Base-by-base conservation (phyloP, 148 eudicot species). In the Arbutus unedo region DNA sequence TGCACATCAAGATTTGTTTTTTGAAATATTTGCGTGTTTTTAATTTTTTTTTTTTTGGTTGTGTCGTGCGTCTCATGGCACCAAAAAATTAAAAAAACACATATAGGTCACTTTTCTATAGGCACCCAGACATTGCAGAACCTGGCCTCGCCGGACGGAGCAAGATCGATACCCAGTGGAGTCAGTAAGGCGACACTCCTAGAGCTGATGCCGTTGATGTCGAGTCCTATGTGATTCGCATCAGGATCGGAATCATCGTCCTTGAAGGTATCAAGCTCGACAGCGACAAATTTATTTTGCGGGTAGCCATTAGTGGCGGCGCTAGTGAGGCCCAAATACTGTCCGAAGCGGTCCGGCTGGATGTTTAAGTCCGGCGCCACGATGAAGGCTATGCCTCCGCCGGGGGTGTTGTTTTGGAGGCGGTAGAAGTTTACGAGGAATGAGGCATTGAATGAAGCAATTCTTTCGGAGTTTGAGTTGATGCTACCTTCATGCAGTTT, bases 51-150 rank as follows among this genome's bases (percentile, higher is more conserved):
- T n/a, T n/a, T n/a, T n/a, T n/a, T n/a, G n/a, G n/a, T n/a, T n/a
- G n/a, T n/a, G n/a, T n/a, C n/a, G n/a, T n/a, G n/a, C n/a, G n/a
- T n/a, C n/a, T n/a, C n/a, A n/a, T n/a, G n/a, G n/a, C n/a, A n/a
- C n/a, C n/a, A n/a, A n/a, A n/a, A n/a, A n/a, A n/a, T n/a, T n/a
- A n/a, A n/a, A n/a, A n/a, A n/a, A n/a, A n/a, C n/a, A n/a, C n/a
- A n/a, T n/a, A n/a, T n/a, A n/a, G n/a, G n/a, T n/a, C n/a, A n/a
- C n/a, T n/a, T n/a, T n/a, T n/a, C n/a, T n/a, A n/a, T n/a, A n/a
- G n/a, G n/a, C 15, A 95, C 86, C 98, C 98, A 93, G 1, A 91
- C 82, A 67, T 91, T 91, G 85, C 87, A 91, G 8, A 86, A 93
- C 10, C 62, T 80, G 9, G 93, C 87, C 0, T 43, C 4, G 74